Evolutionary conservation across 495 filamentous ascomycete species (phyloP).

Genomic region (Lophiostoma macrostomum): DNA sequence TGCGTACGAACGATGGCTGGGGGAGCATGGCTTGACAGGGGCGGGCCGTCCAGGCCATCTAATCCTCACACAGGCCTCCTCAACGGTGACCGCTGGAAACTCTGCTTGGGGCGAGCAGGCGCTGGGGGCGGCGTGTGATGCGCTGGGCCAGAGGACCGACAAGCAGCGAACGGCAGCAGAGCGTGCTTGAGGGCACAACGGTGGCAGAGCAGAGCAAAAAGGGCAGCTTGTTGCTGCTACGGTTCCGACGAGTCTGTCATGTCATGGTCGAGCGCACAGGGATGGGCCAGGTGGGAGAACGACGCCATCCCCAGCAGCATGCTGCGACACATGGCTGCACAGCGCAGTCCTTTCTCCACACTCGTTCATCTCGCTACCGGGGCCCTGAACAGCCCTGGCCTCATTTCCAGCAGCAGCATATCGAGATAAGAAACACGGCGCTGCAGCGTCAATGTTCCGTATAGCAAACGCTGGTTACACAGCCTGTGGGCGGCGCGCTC

Average conservation of each 20-base stretch:
- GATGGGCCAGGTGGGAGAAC: background rate
- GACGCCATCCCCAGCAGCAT: background rate
- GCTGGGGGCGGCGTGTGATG: background rate
- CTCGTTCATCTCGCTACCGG: conserved; percentile 32
- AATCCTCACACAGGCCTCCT: too few relatives aligned
- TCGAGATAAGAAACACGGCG: background rate
- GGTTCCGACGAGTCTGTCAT: background rate
- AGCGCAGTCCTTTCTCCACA: conserved; percentile 32
- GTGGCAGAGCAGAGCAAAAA: too few relatives aligned
- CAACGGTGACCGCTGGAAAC: background rate
- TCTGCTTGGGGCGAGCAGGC: background rate
- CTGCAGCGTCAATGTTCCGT: background rate
- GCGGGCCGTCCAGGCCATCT: background rate
- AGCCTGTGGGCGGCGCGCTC: background rate
- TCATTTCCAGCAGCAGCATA: conserved; percentile 12
- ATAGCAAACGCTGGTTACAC: conserved; percentile 11
- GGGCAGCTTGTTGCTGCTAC: background rate
- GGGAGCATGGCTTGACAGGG: conserved; percentile 18
- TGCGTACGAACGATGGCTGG: conserved; percentile 18
- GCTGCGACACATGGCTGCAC: conserved; percentile 30
- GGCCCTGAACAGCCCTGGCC: conserved; percentile 9
- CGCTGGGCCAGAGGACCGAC: conserved; percentile 1
- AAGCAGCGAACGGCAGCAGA: too few relatives aligned
- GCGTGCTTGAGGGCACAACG: too few relatives aligned
- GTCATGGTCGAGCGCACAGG: conserved; percentile 2